Conservation (phyloP, 345 rosid species). For the Gynandropsis gynandra region DNA sequence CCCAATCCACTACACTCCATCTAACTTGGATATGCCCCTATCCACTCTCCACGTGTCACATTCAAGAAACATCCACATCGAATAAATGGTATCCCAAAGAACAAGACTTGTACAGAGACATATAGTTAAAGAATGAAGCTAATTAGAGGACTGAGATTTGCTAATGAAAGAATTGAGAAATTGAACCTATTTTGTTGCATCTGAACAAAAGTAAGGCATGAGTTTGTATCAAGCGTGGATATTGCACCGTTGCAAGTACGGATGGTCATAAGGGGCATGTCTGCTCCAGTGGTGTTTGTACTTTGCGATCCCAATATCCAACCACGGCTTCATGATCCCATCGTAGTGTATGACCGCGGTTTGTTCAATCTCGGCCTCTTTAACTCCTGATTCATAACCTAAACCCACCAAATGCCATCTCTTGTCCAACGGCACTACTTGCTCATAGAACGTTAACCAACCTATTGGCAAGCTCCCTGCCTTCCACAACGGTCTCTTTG, state of each 20-base stretch:
- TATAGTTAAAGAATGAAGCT: slow-evolving; percentile 25
- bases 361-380: slow-evolving; percentile 37
- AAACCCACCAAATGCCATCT: slow-evolving; percentile 78
- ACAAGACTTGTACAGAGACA: slow-evolving; percentile 16
- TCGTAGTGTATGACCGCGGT: slow-evolving; percentile 86
- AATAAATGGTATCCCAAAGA: slow-evolving; percentile 2
- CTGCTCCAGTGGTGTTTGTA: slow-evolving; percentile 71
- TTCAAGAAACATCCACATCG: slow-evolving; percentile 20
- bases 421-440: slow-evolving; percentile 60
- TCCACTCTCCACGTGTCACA: slow-evolving; percentile 61
- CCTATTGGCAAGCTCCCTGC: slow-evolving; percentile 85
- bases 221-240: slow-evolving; percentile 40
- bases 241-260: slow-evolving; percentile 60
- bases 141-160: not conserved
- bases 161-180: too few relatives aligned
- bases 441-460: slow-evolving; percentile 74
- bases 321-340: slow-evolving; percentile 95
- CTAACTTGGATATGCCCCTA: slow-evolving; percentile 46
- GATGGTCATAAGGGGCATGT: slow-evolving; percentile 43
- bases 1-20: slow-evolving; percentile 26
- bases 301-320: slow-evolving; percentile 64
- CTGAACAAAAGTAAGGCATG: too few relatives aligned
- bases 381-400: slow-evolving; percentile 60
- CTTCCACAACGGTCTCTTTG: slow-evolving; percentile 57
- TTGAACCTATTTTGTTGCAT: too few relatives aligned